phyloP scores from a whole-genome alignment of 2,329 filamentous ascomycete genomes.

The Claviceps sp. region DNA sequence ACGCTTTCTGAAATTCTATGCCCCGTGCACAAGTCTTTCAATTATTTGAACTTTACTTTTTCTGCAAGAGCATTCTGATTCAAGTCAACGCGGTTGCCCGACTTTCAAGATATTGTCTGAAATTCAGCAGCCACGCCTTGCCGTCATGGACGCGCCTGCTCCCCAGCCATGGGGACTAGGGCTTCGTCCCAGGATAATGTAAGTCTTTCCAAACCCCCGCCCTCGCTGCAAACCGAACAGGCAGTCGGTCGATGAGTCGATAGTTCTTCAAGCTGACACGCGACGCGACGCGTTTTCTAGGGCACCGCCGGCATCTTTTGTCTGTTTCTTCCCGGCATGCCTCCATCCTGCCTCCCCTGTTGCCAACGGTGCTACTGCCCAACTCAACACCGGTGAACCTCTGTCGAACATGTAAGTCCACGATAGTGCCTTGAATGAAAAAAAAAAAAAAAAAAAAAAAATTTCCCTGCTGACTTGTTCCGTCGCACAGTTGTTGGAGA shows the following conservation, averaged over 20 bases:
- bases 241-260: neutral
- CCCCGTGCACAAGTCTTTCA: slow-evolving; percentile 1
- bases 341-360: slow-evolving; percentile 1
- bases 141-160: slow-evolving; percentile 9
- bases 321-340: slow-evolving; percentile 14
- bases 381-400: neutral
- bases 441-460: neutral
- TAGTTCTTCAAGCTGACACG: slow-evolving; percentile 9
- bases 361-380: neutral
- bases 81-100: slow-evolving; percentile 5
- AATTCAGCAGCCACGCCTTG: slow-evolving; percentile 3
- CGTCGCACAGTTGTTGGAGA: slow-evolving; percentile 12
- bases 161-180: slow-evolving; percentile 9
- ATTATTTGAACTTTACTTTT: neutral
- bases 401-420: slow-evolving; percentile 2
- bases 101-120: slow-evolving; percentile 3
- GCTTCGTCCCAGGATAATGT: slow-evolving; percentile 6
- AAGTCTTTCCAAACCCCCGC: slow-evolving; percentile 2
- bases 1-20: slow-evolving; percentile 4
- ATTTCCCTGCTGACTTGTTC: neutral
- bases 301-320: slow-evolving; percentile 14
- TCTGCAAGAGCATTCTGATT: slow-evolving; percentile 1
- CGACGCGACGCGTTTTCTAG: neutral
- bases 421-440: neutral
- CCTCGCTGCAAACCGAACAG: neutral